These are phyloP conservation scores for Pythium sukuiense DNA, from an alignment of 352 stramenopile species.

Conservation along the genomic window DNA sequence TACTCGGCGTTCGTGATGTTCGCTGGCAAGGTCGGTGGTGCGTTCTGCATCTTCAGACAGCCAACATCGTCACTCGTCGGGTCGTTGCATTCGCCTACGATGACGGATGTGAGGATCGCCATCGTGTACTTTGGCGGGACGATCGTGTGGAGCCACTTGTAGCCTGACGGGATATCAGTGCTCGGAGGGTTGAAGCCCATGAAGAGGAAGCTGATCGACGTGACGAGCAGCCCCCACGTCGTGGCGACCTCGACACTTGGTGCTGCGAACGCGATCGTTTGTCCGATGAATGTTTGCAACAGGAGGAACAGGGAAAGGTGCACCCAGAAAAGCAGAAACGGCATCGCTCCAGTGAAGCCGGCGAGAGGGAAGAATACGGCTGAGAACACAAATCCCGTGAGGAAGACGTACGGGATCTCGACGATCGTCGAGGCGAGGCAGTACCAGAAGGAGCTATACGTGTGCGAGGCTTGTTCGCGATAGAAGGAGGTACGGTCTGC, in stretches of 20 bases:
- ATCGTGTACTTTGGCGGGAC: slow-evolving; percentile 32
- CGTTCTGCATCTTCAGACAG: slow-evolving; percentile 52
- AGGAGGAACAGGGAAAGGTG: slow-evolving; percentile 27
- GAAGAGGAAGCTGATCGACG: slow-evolving; percentile 27
- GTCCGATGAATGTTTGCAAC: slow-evolving; percentile 30
- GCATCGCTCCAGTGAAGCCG: slow-evolving; percentile 23
- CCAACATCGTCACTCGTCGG: slow-evolving; percentile 37
- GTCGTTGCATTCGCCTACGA: slow-evolving; percentile 36
- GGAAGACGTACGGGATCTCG: slow-evolving; percentile 53
- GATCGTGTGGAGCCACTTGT: slow-evolving; percentile 50
- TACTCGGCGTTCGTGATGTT: slow-evolving; percentile 53
- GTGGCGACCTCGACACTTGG: slow-evolving; percentile 23
- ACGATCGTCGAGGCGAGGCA: slow-evolving; percentile 60
- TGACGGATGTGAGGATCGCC: slow-evolving; percentile 9
- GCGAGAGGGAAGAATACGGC: slow-evolving; percentile 40
- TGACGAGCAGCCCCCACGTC: slow-evolving; percentile 24
- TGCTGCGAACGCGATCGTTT: slow-evolving; percentile 23
- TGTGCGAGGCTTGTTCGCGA: slow-evolving; percentile 73
- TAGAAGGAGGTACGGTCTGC: slow-evolving; percentile 88
- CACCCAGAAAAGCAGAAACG: slow-evolving; percentile 30
- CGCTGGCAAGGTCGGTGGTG: slow-evolving; percentile 39
- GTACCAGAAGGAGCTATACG: slow-evolving; percentile 73
- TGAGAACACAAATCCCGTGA: slow-evolving; percentile 27
- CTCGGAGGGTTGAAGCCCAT: slow-evolving; percentile 36
- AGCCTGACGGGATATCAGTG: slow-evolving; percentile 31